phyloP scores from a whole-genome alignment of 495 filamentous ascomycete species.

The Schizothecium vesticola region DNA sequence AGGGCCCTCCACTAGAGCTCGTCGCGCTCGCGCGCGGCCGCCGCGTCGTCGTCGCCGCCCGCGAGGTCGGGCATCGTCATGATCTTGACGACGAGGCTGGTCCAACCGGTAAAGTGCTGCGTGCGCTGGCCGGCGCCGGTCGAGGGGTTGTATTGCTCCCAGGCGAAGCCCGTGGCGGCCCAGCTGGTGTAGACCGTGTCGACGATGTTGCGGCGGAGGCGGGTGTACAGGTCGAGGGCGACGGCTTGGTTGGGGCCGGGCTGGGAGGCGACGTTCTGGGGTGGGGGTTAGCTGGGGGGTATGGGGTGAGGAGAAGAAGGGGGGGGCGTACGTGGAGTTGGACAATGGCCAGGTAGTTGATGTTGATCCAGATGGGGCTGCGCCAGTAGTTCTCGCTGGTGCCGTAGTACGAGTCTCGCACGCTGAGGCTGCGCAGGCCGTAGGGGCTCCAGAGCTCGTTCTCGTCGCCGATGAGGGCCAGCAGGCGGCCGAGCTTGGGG shows the following conservation, averaged over 20 bases:
- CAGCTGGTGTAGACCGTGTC: constrained; percentile 83
- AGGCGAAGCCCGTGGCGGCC: constrained; percentile 90
- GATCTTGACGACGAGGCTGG: constrained; percentile 93
- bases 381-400: constrained; percentile 97
- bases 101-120: constrained; percentile 98
- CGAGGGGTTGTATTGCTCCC: constrained; percentile 97
- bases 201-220: constrained; percentile 77
- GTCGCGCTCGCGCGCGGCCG: constrained; percentile 16
- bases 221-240: constrained; percentile 68
- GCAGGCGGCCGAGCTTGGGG: constrained; percentile 61
- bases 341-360: constrained; percentile 84
- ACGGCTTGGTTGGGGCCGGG: constrained; percentile 63
- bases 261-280: constrained; percentile 50
- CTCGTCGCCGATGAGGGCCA: constrained; percentile 74
- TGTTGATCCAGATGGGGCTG: constrained; percentile 94
- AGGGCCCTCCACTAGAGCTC: constrained; percentile 23
- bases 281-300: constrained; percentile 12
- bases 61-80: constrained; percentile 68
- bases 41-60: not conserved
- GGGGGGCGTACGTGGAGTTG: constrained; percentile 67
- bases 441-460: constrained; percentile 82
- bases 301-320: not conserved
- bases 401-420: constrained; percentile 73
- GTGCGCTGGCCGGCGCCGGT: constrained; percentile 89
- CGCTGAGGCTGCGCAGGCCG: constrained; percentile 83